Conservation (phyloP, 768 basidiomycete genomes). For the Mycena chlorophos region DNA sequence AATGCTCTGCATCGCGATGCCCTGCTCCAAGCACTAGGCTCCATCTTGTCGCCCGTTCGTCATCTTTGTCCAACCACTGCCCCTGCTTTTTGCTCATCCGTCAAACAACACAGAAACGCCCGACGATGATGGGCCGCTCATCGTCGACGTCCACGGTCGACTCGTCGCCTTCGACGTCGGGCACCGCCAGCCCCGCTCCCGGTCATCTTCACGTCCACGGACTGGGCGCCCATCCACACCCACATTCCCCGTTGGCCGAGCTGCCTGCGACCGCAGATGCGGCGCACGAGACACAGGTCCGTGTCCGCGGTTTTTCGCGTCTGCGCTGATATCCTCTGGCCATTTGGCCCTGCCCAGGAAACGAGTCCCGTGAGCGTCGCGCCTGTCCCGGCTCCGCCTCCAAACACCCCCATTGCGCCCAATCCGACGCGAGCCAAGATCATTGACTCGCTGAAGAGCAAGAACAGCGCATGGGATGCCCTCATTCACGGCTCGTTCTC, state of each 20-base stretch:
- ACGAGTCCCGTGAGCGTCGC: slow-evolving; percentile 13
- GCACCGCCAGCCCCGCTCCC: slow-evolving; percentile 50
- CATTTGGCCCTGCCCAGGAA: slow-evolving; percentile 2
- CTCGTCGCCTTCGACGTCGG: slow-evolving; percentile 48
- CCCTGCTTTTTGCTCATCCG: slow-evolving; percentile 10
- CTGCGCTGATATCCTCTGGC: slow-evolving; percentile 4
- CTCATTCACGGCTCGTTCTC: slow-evolving; percentile 67
- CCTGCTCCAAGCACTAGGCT: slow-evolving; percentile 57
- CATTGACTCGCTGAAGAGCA: slow-evolving; percentile 56
- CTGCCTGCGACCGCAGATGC: slow-evolving; percentile 28
- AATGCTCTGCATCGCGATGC: slow-evolving; percentile 48
- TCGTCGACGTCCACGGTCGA: slow-evolving; percentile 32
- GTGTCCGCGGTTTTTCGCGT: background rate
- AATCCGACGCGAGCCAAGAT: slow-evolving; percentile 40
- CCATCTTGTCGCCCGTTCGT: slow-evolving; percentile 61
- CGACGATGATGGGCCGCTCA: slow-evolving; percentile 21
- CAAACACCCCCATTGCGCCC: slow-evolving; percentile 16
- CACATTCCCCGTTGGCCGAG: slow-evolving; percentile 28
- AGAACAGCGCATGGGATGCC: slow-evolving; percentile 63
- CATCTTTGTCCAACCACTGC: slow-evolving; percentile 11
- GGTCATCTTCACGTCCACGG: slow-evolving; percentile 29
- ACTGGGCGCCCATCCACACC: slow-evolving; percentile 25
- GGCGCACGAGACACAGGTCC: slow-evolving; percentile 12
- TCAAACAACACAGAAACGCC: slow-evolving; percentile 50
- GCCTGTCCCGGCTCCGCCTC: slow-evolving; percentile 16